Percentiles rank a stretch among this genome's conserved stretches.
Evolutionary conservation across 2,329 filamentous ascomycete species (phyloP).

Genomic region (Venturia nashicola): DNA sequence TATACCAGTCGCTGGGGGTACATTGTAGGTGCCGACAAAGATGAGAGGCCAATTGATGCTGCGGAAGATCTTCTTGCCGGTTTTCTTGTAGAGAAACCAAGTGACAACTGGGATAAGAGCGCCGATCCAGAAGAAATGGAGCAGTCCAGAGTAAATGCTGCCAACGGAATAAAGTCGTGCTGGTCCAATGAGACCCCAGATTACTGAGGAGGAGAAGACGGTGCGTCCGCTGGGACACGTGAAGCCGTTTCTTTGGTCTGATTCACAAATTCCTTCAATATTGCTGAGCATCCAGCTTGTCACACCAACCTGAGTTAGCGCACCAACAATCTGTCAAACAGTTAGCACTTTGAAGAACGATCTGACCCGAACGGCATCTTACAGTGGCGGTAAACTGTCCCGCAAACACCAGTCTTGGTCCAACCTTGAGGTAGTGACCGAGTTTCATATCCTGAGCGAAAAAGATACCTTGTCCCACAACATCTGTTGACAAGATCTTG

Average conservation of each 20-base stretch:
- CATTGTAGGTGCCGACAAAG: slow-evolving; percentile 49
- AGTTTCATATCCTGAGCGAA: slow-evolving; percentile 42
- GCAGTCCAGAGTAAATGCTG: slow-evolving; percentile 54
- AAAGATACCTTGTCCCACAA: slow-evolving; percentile 32
- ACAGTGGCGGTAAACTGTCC: slow-evolving; percentile 52
- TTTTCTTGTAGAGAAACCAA: slow-evolving; percentile 46
- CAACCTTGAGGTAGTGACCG: slow-evolving; percentile 42
- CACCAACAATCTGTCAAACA: slow-evolving; percentile 38
- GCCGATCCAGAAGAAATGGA: slow-evolving; percentile 64
- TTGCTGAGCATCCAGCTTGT: slow-evolving; percentile 43
- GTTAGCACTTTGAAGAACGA: slow-evolving; percentile 42
- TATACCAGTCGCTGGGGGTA: slow-evolving; percentile 36
- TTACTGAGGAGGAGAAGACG: slow-evolving; percentile 53
- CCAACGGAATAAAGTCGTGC: slow-evolving; percentile 59
- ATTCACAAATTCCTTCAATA: slow-evolving; percentile 53
- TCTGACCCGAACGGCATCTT: slow-evolving; percentile 30
- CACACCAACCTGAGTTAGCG: slow-evolving; percentile 52
- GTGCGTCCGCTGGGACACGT: slow-evolving; percentile 45
- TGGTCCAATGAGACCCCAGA: slow-evolving; percentile 60
- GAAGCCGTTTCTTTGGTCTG: slow-evolving; percentile 45
- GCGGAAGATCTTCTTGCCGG: slow-evolving; percentile 47
- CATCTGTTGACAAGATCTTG: slow-evolving; percentile 35
- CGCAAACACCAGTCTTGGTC: slow-evolving; percentile 54
- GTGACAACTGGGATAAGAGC: slow-evolving; percentile 48
- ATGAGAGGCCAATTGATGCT: slow-evolving; percentile 58